Evolutionary conservation across 2,329 filamentous ascomycete species (phyloP).

Genomic region (Trichoderma lentiforme): DNA sequence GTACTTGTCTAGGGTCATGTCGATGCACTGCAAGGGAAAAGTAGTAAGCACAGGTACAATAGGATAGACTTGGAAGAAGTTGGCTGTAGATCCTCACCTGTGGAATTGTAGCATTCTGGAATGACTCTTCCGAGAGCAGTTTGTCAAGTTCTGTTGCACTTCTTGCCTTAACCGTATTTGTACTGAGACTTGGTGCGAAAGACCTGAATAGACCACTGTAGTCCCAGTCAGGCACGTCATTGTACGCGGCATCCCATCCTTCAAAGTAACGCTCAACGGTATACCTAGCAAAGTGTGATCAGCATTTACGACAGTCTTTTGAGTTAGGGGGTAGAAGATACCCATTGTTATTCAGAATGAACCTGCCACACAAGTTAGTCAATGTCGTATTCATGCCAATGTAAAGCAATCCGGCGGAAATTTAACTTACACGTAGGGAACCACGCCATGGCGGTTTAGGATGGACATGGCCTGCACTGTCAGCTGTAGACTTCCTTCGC

Average conservation of each 20-base stretch:
- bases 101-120: background rate
- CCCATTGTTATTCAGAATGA: background rate
- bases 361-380: background rate
- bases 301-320: background rate
- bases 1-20: background rate
- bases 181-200: background rate
- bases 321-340: background rate
- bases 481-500: conserved; percentile 25
- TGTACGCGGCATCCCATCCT: conserved; percentile 68
- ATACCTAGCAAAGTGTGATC: conserved; percentile 39
- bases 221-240: conserved; percentile 56
- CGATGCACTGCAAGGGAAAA: background rate
- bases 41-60: background rate
- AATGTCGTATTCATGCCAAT: background rate
- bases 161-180: background rate
- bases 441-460: background rate
- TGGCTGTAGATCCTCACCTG: background rate
- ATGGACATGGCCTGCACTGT: conserved; percentile 3
- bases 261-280: conserved; percentile 81
- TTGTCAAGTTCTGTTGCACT: background rate
- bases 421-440: background rate
- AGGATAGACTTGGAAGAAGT: background rate
- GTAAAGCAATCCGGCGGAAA: background rate
- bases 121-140: background rate
- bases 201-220: background rate